Evolutionary conservation across 768 basidiomycete genomes (phyloP), one percentile per base, ranked within the genome.

Genomic region (Lactarius akahatsu): DNA sequence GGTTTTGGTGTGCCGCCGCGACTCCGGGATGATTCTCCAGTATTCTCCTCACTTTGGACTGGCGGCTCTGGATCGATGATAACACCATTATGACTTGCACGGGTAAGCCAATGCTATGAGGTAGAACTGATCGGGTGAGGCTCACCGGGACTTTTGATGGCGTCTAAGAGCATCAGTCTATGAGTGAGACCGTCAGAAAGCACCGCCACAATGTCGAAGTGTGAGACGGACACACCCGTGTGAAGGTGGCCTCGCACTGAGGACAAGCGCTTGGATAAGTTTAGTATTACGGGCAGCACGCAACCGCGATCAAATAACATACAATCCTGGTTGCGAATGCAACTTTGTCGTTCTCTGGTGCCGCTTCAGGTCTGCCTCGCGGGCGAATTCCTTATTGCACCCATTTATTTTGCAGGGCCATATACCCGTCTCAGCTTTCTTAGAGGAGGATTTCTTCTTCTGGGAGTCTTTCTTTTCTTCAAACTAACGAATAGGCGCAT

Each of bases 341-440:
- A 83, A 75, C 75, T 90, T 92, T 28, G 90, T 91, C 38, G 90
- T 92, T 74, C 89, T 80, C 73, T 91, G 90, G 74, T 92, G 90
- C 71, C 90, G 75, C 80, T 91, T 91, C 69, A 92, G 77, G 79
- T 92, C 90, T 18, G 90, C 90, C 76, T 92, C 90, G 61, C 90
- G 83, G 56, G 88, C 90, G 73, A 92, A 92, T 74, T 89, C 85
- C 76, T 91, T 92, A 77, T 85, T 86, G 78, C 90, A 92, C 36
- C 89, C 90, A 73, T 87, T 84, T 73, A 92, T 91, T 75, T 85
- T 86, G 80, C 90, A 92, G 8, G 90, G 89, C 90, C 90, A 92
- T 57, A 86, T 74, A 8, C 84, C 82, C 3, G 85, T 79, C 67
- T 81, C 80, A 3, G 76, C 71, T 68, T 84, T 85, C 80, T 85